Evolutionary conservation across 352 stramenopile genomes (phyloP).

Genomic region (Globisporangium megalacanthum): DNA sequence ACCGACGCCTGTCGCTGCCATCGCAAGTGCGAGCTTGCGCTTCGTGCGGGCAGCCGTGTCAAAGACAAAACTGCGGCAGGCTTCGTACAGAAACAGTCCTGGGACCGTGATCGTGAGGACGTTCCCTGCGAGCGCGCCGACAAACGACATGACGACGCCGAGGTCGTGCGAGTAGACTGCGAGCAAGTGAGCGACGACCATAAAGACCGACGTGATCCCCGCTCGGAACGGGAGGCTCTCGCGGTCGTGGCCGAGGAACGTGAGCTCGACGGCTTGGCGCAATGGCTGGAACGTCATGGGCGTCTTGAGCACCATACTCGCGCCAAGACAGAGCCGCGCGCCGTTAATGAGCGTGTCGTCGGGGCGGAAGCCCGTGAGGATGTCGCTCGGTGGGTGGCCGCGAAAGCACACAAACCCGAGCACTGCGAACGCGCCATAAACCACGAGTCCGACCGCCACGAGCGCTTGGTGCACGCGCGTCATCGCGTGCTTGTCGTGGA

Average conservation of each 20-base stretch:
- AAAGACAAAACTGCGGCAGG: slow-evolving; percentile 49
- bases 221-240: slow-evolving; percentile 67
- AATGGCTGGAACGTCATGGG: slow-evolving; percentile 85
- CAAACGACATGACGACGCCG: slow-evolving; percentile 70
- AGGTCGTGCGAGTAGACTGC: slow-evolving; percentile 58
- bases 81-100: slow-evolving; percentile 71
- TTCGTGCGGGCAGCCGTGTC: slow-evolving; percentile 37
- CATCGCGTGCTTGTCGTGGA: slow-evolving; percentile 68
- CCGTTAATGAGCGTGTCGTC: slow-evolving; percentile 77
- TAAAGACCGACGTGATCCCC: slow-evolving; percentile 61
- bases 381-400: slow-evolving; percentile 76
- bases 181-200: slow-evolving; percentile 57
- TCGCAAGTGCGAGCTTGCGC: slow-evolving; percentile 38
- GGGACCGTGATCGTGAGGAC: slow-evolving; percentile 66
- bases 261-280: slow-evolving; percentile 68
- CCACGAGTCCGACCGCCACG: slow-evolving; percentile 37
- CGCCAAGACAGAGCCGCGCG: slow-evolving; percentile 59
- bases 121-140: slow-evolving; percentile 67
- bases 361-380: slow-evolving; percentile 65
- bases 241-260: slow-evolving; percentile 61
- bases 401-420: slow-evolving; percentile 79
- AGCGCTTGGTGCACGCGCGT: slow-evolving; percentile 62
- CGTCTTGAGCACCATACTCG: slow-evolving; percentile 79
- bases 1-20: slow-evolving; percentile 40
- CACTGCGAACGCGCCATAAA: slow-evolving; percentile 63